Percentiles rank a stretch among this genome's conserved stretches.
Conservation (phyloP, 192 early-diverging fungal genomes). For the Mortierella alpina region DNA sequence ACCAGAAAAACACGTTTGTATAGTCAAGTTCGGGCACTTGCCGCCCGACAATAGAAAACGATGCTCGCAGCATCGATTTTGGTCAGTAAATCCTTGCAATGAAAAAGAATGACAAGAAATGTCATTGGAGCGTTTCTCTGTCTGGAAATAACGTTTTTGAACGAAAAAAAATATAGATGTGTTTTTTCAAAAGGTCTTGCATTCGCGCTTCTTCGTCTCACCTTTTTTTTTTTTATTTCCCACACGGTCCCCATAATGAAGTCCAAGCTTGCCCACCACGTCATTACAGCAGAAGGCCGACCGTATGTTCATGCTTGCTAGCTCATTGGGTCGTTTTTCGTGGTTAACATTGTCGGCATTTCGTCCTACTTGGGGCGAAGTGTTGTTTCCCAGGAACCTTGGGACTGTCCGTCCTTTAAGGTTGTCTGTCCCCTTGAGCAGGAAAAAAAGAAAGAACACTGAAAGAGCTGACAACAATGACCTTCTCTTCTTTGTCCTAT, state of each 20-base stretch:
- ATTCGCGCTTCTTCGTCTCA: neutral
- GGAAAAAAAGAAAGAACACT: neutral
- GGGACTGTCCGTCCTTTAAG: conserved; percentile 6
- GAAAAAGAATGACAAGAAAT: neutral
- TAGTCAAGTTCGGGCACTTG: too few species aligned
- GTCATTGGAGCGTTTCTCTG: neutral
- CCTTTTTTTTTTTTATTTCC: conserved; percentile 15
- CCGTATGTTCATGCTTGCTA: conserved; percentile 35
- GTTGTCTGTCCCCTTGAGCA: conserved; percentile 1
- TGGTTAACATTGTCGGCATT: neutral
- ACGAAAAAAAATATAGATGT: neutral
- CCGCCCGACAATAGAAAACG: too few species aligned
- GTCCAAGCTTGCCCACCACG: conserved; percentile 25
- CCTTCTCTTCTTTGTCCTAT: neutral
- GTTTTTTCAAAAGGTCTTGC: neutral
- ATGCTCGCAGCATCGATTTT: neutral
- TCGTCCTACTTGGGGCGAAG: neutral
- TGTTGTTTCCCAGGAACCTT: neutral
- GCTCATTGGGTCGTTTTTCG: neutral
- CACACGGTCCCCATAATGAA: conserved; percentile 3
- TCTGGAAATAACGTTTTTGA: neutral
- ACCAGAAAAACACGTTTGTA: neutral
- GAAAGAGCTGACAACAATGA: neutral
- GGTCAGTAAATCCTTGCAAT: neutral
- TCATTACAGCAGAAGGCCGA: conserved; percentile 49